phyloP scores from a whole-genome alignment of 257 asterid genomes.

The Nicotiana obtusifolia region DNA sequence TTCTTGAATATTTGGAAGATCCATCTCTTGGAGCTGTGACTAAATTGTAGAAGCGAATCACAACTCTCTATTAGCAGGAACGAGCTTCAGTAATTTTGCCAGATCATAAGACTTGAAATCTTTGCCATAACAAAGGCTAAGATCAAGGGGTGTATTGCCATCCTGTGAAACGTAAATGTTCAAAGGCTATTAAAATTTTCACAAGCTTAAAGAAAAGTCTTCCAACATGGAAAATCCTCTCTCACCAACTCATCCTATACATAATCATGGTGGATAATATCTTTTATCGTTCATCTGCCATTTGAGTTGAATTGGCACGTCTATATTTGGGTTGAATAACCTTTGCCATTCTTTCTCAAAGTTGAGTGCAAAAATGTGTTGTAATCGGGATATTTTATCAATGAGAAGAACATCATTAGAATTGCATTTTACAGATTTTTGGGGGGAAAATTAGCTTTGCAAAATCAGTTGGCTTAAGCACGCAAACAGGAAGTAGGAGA shows the following conservation, averaged over 20 bases:
- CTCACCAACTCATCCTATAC: too few species aligned
- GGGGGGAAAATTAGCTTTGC: neutral
- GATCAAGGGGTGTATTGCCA: slow-evolving; percentile 65
- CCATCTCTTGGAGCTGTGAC: neutral
- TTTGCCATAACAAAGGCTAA: slow-evolving; percentile 81
- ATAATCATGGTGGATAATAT: neutral
- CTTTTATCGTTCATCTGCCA: neutral
- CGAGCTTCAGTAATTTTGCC: slow-evolving; percentile 74
- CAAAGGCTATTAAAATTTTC: neutral
- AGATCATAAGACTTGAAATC: slow-evolving; percentile 93
- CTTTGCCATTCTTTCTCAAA: neutral
- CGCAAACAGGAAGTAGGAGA: neutral
- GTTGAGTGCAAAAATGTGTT: too few species aligned
- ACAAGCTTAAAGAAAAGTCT: neutral
- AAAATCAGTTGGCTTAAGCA: neutral
- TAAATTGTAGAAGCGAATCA: slow-evolving; percentile 15
- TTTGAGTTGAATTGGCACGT: neutral
- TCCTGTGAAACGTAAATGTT: slow-evolving; percentile 41
- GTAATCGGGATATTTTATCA: too few species aligned
- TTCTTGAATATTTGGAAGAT: neutral
- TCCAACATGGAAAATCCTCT: neutral
- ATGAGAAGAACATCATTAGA: too few species aligned
- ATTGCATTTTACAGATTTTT: neutral
- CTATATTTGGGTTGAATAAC: neutral
- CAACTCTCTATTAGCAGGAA: slow-evolving; percentile 46